A percentile compares a stretch with the other conserved stretches of the same genome.
Conservation (phyloP, 495 filamentous ascomycete species). For the Evansstolkia leycettana region DNA sequence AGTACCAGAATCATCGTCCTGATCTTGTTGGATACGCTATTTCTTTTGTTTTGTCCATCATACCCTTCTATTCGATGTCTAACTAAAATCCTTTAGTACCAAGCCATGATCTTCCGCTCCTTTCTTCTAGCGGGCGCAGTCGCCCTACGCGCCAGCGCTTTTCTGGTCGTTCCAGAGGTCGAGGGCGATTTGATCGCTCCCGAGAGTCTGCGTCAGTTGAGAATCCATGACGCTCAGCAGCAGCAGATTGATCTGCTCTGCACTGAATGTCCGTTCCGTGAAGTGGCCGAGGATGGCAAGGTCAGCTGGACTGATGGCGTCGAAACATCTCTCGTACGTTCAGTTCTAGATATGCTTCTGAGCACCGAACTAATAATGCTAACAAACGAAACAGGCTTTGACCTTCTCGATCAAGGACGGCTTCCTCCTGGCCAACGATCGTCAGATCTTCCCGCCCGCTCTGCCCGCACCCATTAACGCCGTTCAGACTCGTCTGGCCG, state of each 20-base stretch:
- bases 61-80: constrained; percentile 6
- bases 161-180: constrained; percentile 34
- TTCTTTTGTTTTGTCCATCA: constrained; percentile 1
- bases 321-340: constrained; percentile 26
- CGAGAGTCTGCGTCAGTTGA: constrained; percentile 14
- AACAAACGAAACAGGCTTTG: constrained; percentile 15
- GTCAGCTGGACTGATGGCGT: constrained; percentile 26
- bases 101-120: constrained; percentile 33
- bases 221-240: constrained; percentile 16
- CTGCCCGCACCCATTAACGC: constrained; percentile 22
- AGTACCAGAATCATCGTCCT: too few relatives aligned
- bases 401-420: constrained; percentile 31
- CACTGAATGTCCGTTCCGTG: constrained; percentile 34
- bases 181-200: constrained; percentile 15
- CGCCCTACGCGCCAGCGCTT: constrained; percentile 31
- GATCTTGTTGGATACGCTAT: background rate
- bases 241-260: constrained; percentile 29
- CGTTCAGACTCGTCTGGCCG: constrained; percentile 20
- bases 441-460: constrained; percentile 36
- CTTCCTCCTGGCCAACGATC: constrained; percentile 32
- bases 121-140: constrained; percentile 27
- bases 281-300: constrained; percentile 16
- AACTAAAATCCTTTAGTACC: constrained; percentile 5
- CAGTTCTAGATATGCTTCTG: constrained; percentile 2
- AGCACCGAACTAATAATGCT: constrained; percentile 9